Evolutionary conservation across 176 grass and related monocot genomes (phyloP).

Genomic region (Eragrostis nindensis): DNA sequence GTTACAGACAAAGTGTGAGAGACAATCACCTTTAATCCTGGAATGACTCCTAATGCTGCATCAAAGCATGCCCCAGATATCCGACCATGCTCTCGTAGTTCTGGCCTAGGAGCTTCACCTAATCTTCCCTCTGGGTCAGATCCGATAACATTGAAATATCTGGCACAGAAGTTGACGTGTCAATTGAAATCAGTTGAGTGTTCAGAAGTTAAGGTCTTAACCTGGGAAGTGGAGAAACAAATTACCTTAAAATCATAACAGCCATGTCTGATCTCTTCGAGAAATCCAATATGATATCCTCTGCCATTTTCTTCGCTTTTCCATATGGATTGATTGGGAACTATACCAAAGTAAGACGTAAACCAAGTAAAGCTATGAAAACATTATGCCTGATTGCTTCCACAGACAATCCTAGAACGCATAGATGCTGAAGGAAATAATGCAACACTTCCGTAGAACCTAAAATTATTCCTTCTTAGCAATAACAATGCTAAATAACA

Average conservation of each 20-base stretch:
- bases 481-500: slow-evolving; percentile 16
- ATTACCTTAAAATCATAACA: slow-evolving; percentile 83
- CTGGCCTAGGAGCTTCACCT: slow-evolving; percentile 78
- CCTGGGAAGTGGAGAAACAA: not conserved
- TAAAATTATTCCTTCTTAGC: slow-evolving; percentile 20
- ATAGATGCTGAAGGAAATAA: slow-evolving; percentile 2
- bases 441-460: slow-evolving; percentile 14
- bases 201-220: slow-evolving; percentile 9
- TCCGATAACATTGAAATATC: slow-evolving; percentile 87
- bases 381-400: slow-evolving; percentile 9
- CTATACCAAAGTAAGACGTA: slow-evolving; percentile 40
- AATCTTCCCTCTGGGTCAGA: slow-evolving; percentile 81
- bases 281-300: slow-evolving; percentile 87
- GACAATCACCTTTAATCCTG: slow-evolving; percentile 63
- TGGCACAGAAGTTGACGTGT: slow-evolving; percentile 36
- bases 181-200: slow-evolving; percentile 7
- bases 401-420: not conserved
- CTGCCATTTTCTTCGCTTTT: slow-evolving; percentile 90
- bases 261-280: slow-evolving; percentile 71
- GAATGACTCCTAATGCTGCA: slow-evolving; percentile 70
- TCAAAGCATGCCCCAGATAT: slow-evolving; percentile 88
- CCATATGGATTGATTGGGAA: slow-evolving; percentile 82
- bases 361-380: slow-evolving; percentile 31
- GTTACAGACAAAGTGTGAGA: not conserved
- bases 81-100: slow-evolving; percentile 77